Percentiles rank a stretch among this genome's conserved stretches.
phyloP scores from a whole-genome alignment of 2,329 filamentous ascomycete genomes.

The Stagonosporopsis cucurbitacearum region DNA sequence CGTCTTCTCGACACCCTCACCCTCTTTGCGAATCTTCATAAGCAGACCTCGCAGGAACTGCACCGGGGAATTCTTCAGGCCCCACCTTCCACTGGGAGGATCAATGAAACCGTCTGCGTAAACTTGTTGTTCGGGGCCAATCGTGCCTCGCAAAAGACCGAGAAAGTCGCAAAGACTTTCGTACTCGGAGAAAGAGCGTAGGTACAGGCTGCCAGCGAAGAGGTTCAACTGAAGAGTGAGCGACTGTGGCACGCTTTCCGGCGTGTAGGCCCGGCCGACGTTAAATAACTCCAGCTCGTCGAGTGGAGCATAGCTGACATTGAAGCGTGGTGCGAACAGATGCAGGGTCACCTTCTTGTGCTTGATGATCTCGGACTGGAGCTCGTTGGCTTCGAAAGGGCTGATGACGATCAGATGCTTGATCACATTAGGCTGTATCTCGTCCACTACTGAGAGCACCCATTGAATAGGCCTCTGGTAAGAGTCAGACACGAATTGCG shows the following conservation, averaged over 20 bases:
- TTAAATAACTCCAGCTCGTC: slow-evolving; percentile 57
- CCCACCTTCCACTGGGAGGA: slow-evolving; percentile 35
- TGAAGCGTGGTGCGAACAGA: slow-evolving; percentile 31
- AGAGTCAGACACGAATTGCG: no score
- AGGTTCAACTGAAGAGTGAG: slow-evolving; percentile 63
- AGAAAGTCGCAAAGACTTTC: slow-evolving; percentile 58
- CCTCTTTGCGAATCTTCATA: slow-evolving; percentile 41
- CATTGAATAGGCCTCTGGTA: no score
- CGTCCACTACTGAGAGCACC: no score
- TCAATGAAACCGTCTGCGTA: slow-evolving; percentile 47
- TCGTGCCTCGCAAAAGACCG: slow-evolving; percentile 52
- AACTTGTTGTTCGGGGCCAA: slow-evolving; percentile 32
- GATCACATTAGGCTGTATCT: no score
- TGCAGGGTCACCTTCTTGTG: no score
- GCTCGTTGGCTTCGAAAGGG: no score
- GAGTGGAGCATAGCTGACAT: slow-evolving; percentile 45
- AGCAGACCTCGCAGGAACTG: slow-evolving; percentile 50
- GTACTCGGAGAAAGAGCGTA: slow-evolving; percentile 64
- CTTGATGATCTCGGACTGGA: no score
- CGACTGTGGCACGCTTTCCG: slow-evolving; percentile 21
- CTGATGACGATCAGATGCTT: no score
- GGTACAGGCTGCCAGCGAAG: slow-evolving; percentile 72
- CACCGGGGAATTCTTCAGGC: slow-evolving; percentile 51
- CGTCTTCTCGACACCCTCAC: slow-evolving; percentile 51
- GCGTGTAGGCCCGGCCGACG: slow-evolving; percentile 30